A percentile compares a stretch with the other conserved stretches of the same genome.
These are phyloP conservation scores for Fusarium buharicum DNA, from an alignment of 2,329 filamentous ascomycete genomes.

Conservation along the genomic window DNA sequence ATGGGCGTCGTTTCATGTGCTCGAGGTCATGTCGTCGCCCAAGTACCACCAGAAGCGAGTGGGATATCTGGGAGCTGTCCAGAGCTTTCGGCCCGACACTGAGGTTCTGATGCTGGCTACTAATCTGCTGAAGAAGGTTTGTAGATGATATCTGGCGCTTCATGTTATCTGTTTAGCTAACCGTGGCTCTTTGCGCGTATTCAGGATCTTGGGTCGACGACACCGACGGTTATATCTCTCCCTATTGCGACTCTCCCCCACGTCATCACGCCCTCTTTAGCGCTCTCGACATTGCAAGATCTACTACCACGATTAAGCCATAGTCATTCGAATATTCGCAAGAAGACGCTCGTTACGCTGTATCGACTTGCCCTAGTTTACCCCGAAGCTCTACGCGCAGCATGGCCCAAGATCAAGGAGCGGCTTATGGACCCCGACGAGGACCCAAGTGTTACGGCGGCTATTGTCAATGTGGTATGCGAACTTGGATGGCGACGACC, in stretches of 20 bases:
- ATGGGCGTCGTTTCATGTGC: constrained; percentile 97
- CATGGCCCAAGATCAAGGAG: constrained; percentile 98
- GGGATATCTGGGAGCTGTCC: constrained; percentile 92
- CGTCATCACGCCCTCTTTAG: constrained; percentile 90
- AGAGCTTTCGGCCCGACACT: constrained; percentile 94
- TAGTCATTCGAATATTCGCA: constrained; percentile 84
- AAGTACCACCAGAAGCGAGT: constrained; percentile 97
- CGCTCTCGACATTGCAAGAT: constrained; percentile 88
- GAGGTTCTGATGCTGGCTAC: constrained; percentile 98
- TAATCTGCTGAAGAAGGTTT: constrained; percentile 92
- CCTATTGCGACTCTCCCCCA: constrained; percentile 93
- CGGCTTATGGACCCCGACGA: constrained; percentile 89
- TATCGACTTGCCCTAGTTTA: constrained; percentile 96
- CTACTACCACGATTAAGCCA: constrained; percentile 87
- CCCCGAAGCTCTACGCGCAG: constrained; percentile 88
- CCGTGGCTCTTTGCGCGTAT: neutral
- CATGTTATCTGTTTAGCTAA: neutral
- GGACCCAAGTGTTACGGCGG: constrained; percentile 91
- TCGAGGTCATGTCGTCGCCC: constrained; percentile 97
- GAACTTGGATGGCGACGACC: constrained; percentile 94
- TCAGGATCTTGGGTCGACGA: constrained; percentile 76
- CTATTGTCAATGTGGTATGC: constrained; percentile 96
- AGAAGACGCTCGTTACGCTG: constrained; percentile 95
- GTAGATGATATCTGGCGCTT: neutral
- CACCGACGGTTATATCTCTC: constrained; percentile 81